Conservation (phyloP, 306 rosid species). For the Psophocarpus tetragonolobus region DNA sequence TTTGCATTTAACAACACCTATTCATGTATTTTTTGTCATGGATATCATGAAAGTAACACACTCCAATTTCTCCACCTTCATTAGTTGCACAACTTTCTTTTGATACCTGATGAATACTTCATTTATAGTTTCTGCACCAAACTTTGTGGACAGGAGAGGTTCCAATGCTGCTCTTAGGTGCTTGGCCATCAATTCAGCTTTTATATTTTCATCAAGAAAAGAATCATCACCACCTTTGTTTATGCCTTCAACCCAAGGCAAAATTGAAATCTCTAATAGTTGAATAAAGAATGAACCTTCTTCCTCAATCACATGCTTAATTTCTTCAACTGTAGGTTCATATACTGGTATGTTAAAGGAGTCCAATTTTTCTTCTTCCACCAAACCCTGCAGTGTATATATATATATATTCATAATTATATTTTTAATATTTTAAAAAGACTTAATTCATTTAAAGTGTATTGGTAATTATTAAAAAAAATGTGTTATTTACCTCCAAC, state of each 20-base stretch:
- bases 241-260: constrained; percentile 25
- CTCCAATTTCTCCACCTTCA: constrained; percentile 2
- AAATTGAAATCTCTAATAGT: not conserved
- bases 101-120: not conserved
- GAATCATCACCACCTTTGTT: not conserved
- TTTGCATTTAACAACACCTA: not conserved
- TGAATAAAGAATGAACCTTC: constrained; percentile 29
- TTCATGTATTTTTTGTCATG: not conserved
- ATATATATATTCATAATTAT: not conserved
- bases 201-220: not conserved
- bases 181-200: not conserved
- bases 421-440: not conserved
- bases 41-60: not conserved
- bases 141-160: not conserved
- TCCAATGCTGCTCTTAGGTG: not conserved
- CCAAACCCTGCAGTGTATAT: not conserved
- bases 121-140: not conserved
- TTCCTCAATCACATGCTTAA: not conserved
- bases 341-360: constrained; percentile 5
- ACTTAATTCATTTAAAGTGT: not conserved
- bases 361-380: constrained; percentile 27
- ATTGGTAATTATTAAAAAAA: not conserved
- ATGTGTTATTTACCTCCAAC: constrained; percentile 31
- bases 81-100: not conserved
- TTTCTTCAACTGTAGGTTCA: constrained; percentile 9